Percentiles rank a stretch among this genome's conserved stretches.
These are phyloP conservation scores for Pseudopithomyces maydicus DNA, from an alignment of 2,329 filamentous ascomycete species.

Conservation along the genomic window DNA sequence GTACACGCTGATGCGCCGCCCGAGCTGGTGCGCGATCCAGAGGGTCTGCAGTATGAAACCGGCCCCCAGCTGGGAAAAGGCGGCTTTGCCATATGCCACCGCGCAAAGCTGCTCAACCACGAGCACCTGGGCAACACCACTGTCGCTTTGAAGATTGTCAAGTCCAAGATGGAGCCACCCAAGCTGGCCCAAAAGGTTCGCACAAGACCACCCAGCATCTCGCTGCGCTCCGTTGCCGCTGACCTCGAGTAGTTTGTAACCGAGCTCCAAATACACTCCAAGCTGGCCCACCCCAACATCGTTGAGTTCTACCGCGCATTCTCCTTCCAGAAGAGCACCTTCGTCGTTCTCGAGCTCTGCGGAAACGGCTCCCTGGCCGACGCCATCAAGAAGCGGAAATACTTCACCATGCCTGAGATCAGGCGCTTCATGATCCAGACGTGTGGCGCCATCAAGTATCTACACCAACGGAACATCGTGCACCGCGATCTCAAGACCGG, in stretches of 20 bases:
- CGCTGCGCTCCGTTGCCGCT: slow-evolving; percentile 15
- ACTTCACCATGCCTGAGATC: slow-evolving; percentile 90
- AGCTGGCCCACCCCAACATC: slow-evolving; percentile 94
- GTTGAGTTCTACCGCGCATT: slow-evolving; percentile 96
- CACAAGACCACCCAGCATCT: slow-evolving; percentile 39
- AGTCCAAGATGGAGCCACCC: slow-evolving; percentile 75
- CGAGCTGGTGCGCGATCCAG: slow-evolving; percentile 68
- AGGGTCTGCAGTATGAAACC: slow-evolving; percentile 73
- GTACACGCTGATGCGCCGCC: slow-evolving; percentile 58
- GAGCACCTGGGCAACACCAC: slow-evolving; percentile 64
- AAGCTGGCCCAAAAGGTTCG: slow-evolving; percentile 84
- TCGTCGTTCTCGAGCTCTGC: slow-evolving; percentile 91
- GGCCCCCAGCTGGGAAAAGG: slow-evolving; percentile 78
- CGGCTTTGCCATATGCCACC: slow-evolving; percentile 82
- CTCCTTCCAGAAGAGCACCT: slow-evolving; percentile 85
- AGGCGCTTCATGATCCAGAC: slow-evolving; percentile 94
- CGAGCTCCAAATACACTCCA: slow-evolving; percentile 97
- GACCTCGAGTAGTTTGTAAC: slow-evolving; percentile 64
- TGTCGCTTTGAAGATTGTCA: slow-evolving; percentile 82
- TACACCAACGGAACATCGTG: slow-evolving; percentile 94
- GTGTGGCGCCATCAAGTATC: slow-evolving; percentile 95
- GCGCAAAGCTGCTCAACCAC: slow-evolving; percentile 66
- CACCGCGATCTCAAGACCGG: slow-evolving; percentile 98
- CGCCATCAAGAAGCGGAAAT: slow-evolving; percentile 91
- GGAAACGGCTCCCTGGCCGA: slow-evolving; percentile 97